A percentile compares a stretch with the other conserved stretches of the same genome.
phyloP scores from a whole-genome alignment of 140 eudicot species.

The Cichorium intybus region DNA sequence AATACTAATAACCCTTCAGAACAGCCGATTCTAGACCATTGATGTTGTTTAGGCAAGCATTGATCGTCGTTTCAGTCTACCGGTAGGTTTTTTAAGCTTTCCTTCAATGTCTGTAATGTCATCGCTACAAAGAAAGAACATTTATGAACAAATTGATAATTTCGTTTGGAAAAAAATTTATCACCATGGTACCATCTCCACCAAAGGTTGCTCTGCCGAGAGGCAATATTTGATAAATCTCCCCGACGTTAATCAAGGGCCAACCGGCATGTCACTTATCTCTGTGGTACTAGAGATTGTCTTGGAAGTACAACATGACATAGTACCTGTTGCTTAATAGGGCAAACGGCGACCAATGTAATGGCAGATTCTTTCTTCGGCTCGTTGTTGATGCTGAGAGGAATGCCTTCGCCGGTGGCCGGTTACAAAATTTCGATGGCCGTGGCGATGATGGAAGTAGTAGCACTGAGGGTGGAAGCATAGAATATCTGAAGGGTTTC shows the following conservation, averaged over 20 bases:
- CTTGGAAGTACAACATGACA: slow-evolving; percentile 81
- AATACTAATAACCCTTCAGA: slow-evolving; percentile 26
- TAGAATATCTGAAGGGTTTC: too few species aligned
- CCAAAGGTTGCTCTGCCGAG: slow-evolving; percentile 48
- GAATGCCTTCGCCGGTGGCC: slow-evolving; percentile 68
- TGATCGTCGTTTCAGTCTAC: slow-evolving; percentile 91
- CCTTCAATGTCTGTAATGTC: slow-evolving; percentile 44
- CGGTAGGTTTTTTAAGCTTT: slow-evolving; percentile 49
- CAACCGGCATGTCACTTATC: slow-evolving; percentile 56
- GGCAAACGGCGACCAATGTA: slow-evolving; percentile 69
- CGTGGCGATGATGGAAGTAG: too few species aligned
- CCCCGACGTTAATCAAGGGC: slow-evolving; percentile 87
- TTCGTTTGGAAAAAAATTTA: slow-evolving; percentile 5
- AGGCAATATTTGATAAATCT: slow-evolving; percentile 59
- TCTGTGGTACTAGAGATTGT: slow-evolving; percentile 47
- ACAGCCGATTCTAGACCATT: slow-evolving; percentile 77
- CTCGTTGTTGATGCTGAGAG: slow-evolving; percentile 61
- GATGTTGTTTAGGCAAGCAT: slow-evolving; percentile 61
- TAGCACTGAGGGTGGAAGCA: too few species aligned
- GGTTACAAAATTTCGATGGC: slow-evolving; percentile 80
- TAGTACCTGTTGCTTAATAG: slow-evolving; percentile 62
- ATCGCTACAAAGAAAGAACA: slow-evolving; percentile 34
- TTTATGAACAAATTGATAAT: background rate
- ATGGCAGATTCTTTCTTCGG: slow-evolving; percentile 53
- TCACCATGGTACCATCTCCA: slow-evolving; percentile 75